Evolutionary conservation across 176 grass and related monocot species (phyloP).

Genomic region (bread wheat (Triticum aestivum)): IWGSC_CS_RefSeq_v2.1 NC_057802.1:334063782-334064281

Average conservation of each 20-base stretch:
- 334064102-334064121: background rate
- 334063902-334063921: slow-evolving; percentile 7
- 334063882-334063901: background rate
- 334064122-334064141: slow-evolving; percentile 40
- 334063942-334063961: background rate
- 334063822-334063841: no score
- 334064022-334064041: slow-evolving; percentile 40
- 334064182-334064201: slow-evolving; percentile 87
- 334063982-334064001: slow-evolving; percentile 32
- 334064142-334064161: slow-evolving; percentile 75
- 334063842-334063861: background rate
- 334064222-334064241: background rate
- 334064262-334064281: slow-evolving; percentile 34
- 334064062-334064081: background rate
- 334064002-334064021: slow-evolving; percentile 30
- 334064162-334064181: slow-evolving; percentile 73
- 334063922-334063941: background rate
- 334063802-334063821: no score
- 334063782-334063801: no score
- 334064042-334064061: background rate
- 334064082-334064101: background rate
- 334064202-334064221: slow-evolving; percentile 72
- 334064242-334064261: background rate
- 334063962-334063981: background rate
- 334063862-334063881: slow-evolving; percentile 20